Evolutionary conservation across 2,329 filamentous ascomycete species (phyloP), one percentile per base, ranked within the genome.

Genomic region (Lasiodiplodia sp.): DNA sequence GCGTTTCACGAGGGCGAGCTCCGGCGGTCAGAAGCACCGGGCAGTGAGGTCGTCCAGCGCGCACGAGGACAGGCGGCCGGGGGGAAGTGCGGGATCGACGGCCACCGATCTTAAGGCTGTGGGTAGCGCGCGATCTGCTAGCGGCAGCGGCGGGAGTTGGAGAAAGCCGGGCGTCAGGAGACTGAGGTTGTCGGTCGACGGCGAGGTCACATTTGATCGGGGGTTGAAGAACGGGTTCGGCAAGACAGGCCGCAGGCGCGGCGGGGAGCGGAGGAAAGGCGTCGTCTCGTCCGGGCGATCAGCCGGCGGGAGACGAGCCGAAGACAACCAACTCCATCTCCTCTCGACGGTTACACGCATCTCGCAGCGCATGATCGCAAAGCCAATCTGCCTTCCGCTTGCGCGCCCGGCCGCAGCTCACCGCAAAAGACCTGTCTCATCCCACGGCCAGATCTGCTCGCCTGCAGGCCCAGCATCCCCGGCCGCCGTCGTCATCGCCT

Each of bases 1-100:
- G 23, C 10, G 60, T 52, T 37, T 38, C 60, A 52, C 12, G 12
- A 3, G 40, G 14, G 23, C 12, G 23, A 12, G n/a, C 28, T 37
- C 7, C 51, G 60, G 60, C 44, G 47, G 44, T 34, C 47, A 64
- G 14, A 23, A 18, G 10, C 18, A 21, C 18, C 18, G 7, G 25
- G 60, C 44, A 60, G 57, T 23, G 56, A 37, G 16, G 25, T 23
- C 10, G 23, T 16, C 16, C 23, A 63, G 57, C 23, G 18, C 18
- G 12, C 52, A 44, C 16, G 14, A n/a, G 16, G 10, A 31, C 40
- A 18, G 25, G n/a, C 55, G 23, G 38, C 47, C 58, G 58, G 60
- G 60, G 60, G 60, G 60, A 63, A 64, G 47, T 21, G 60, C 60
- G 60, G 60, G 60, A 64, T 64, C 60, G 37, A 52, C 60, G 38